Evolutionary conservation across 2,329 filamentous ascomycete genomes (phyloP).

Genomic region (Mycosphaerelloides madeirae): DNA sequence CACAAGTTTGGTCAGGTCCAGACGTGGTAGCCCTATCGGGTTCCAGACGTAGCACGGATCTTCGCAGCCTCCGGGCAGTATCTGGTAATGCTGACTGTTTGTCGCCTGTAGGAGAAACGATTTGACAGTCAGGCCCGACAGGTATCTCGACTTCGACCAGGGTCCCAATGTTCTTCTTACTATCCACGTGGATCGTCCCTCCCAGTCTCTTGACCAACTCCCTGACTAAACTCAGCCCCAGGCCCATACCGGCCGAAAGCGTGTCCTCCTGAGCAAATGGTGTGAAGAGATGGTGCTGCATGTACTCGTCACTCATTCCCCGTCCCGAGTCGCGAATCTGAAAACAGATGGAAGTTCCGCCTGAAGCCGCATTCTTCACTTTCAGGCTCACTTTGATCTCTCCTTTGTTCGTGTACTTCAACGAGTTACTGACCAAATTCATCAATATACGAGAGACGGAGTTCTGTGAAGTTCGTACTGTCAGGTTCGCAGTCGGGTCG

Average conservation of each 20-base stretch:
- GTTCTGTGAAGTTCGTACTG: not conserved
- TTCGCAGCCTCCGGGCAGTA: too few species aligned
- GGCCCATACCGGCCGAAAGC: slow-evolving; percentile 29
- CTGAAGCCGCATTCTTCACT: too few species aligned
- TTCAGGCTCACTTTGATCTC: slow-evolving; percentile 8
- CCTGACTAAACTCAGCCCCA: slow-evolving; percentile 33
- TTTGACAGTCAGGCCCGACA: too few species aligned
- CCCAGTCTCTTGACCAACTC: slow-evolving; percentile 26
- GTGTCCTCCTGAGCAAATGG: slow-evolving; percentile 33
- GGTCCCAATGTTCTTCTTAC: slow-evolving; percentile 9
- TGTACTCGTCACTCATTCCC: slow-evolving; percentile 30
- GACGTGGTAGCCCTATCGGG: too few species aligned
- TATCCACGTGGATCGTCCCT: slow-evolving; percentile 26
- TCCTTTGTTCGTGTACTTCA: slow-evolving; percentile 43
- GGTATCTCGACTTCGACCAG: too few species aligned
- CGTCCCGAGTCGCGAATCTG: slow-evolving; percentile 26
- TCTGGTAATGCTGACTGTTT: too few species aligned
- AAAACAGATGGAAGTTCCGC: not conserved
- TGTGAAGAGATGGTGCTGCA: slow-evolving; percentile 27
- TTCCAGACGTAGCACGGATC: too few species aligned
- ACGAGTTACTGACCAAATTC: slow-evolving; percentile 44
- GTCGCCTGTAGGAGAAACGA: too few species aligned
- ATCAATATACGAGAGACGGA: slow-evolving; percentile 32
- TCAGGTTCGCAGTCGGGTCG: not conserved
- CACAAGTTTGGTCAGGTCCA: too few species aligned